These are phyloP conservation scores for Cladorrhinum sp. DNA, from an alignment of 2,329 filamentous ascomycete species.

Conservation along the genomic window DNA sequence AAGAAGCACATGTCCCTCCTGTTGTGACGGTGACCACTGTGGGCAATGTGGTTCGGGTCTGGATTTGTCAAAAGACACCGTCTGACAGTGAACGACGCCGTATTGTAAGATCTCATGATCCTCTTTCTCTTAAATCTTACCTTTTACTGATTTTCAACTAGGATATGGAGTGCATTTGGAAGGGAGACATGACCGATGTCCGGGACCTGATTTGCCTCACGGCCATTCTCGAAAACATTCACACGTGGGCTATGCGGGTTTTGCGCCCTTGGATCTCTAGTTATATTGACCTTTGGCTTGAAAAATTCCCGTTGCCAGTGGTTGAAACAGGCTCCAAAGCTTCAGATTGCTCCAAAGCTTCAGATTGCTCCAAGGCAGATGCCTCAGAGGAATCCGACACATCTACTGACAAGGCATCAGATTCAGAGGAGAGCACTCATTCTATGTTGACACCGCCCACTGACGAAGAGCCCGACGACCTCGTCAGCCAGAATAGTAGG, in stretches of 20 bases:
- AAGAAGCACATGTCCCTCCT: conserved; percentile 4
- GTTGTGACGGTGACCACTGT: conserved; percentile 8
- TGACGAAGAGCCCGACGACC: too few species aligned
- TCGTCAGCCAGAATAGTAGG: too few species aligned
- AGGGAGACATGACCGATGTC: conserved; percentile 4
- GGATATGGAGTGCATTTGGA: conserved; percentile 9
- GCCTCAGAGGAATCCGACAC: too few species aligned
- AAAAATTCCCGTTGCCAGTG: neutral
- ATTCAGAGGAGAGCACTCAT: too few species aligned
- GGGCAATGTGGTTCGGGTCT: neutral
- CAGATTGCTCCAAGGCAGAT: too few species aligned
- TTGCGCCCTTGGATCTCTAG: conserved; percentile 8
- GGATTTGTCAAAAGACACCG: conserved; percentile 2
- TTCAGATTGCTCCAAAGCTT: too few species aligned
- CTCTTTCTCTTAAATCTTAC: too few species aligned
- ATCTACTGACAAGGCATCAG: too few species aligned
- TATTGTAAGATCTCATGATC: too few species aligned
- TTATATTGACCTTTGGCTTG: conserved; percentile 8
- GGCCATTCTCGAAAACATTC: conserved; percentile 1
- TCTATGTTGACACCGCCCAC: too few species aligned
- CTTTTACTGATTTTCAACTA: neutral
- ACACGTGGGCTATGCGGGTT: conserved; percentile 6
- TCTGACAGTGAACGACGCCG: too few species aligned
- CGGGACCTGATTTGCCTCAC: neutral
- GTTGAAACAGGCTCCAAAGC: too few species aligned